Evolutionary conservation across 2,329 filamentous ascomycete genomes (phyloP).

Genomic region (Aspergillus neoniger): DNA sequence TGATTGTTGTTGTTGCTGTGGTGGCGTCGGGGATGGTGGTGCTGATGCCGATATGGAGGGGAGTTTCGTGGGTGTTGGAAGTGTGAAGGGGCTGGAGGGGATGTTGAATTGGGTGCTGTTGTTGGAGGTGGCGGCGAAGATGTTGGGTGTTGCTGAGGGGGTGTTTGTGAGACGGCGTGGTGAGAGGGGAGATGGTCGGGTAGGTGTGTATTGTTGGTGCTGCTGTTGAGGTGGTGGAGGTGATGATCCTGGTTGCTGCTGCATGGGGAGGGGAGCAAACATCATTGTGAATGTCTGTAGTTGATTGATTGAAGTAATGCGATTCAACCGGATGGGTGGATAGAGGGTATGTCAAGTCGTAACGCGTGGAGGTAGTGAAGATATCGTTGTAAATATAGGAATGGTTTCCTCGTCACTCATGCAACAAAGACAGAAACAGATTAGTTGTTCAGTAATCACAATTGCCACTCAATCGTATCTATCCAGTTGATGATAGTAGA

Average conservation of each 20-base stretch:
- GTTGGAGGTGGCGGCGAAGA: not conserved
- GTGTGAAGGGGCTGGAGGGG: constrained; percentile 1
- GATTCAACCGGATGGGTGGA: no score
- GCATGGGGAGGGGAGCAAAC: constrained; percentile 32
- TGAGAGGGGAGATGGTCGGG: constrained; percentile 29
- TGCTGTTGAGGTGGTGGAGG: not conserved
- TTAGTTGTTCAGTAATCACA: not conserved
- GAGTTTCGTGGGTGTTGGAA: not conserved
- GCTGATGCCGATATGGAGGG: not conserved
- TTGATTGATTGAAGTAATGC: not conserved
- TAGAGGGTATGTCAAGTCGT: no score
- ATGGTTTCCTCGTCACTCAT: no score
- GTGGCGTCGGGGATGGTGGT: not conserved
- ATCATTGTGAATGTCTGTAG: constrained; percentile 19
- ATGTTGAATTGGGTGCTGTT: not conserved
- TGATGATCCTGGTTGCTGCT: constrained; percentile 21
- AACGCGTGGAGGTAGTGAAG: no score
- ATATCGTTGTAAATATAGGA: no score
- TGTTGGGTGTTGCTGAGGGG: no score
- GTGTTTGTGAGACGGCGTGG: constrained; percentile 11
- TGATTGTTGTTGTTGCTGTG: not conserved
- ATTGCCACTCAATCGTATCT: not conserved
- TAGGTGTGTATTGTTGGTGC: constrained; percentile 16
- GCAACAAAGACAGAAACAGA: no score
- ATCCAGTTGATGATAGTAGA: not conserved